These are phyloP conservation scores for Claviceps pusilla DNA, from an alignment of 2,329 filamentous ascomycete species.

Conservation along the genomic window DNA sequence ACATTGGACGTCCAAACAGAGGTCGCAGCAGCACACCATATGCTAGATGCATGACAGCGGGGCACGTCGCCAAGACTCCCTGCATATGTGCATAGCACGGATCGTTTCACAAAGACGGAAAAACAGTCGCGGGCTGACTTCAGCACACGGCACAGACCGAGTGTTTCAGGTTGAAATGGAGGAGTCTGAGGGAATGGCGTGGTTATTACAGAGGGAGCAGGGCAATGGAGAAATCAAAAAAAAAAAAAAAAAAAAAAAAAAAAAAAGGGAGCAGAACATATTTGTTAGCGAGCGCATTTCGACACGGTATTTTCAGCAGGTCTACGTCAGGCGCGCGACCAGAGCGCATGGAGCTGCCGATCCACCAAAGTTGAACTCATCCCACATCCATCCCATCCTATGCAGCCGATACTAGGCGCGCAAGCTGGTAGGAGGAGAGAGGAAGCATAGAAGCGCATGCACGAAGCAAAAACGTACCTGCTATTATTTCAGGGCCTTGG, in stretches of 20 bases:
- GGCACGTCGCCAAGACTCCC: not conserved
- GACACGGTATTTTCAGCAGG: not conserved
- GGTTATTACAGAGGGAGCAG: not conserved
- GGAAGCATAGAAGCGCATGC: not conserved
- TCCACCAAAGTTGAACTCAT: not conserved
- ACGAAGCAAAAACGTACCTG: slow-evolving; percentile 46
- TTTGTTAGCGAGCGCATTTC: not conserved
- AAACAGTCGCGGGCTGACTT: not conserved
- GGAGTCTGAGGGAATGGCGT: not conserved
- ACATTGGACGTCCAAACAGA: not conserved
- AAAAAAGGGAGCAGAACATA: no score
- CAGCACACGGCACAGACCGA: not conserved
- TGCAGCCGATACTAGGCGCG: not conserved
- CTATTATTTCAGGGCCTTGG: slow-evolving; percentile 92
- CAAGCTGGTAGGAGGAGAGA: not conserved
- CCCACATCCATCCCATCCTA: not conserved
- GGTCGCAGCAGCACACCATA: not conserved
- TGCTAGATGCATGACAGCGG: not conserved
- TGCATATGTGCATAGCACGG: not conserved
- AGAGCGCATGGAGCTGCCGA: not conserved
- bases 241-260: no score
- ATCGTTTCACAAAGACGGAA: not conserved
- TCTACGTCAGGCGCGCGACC: not conserved
- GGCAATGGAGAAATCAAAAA: not conserved
- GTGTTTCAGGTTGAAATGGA: not conserved